phyloP scores from a whole-genome alignment of 345 rosid species.

The Melaleuca quinquenervia region DNA sequence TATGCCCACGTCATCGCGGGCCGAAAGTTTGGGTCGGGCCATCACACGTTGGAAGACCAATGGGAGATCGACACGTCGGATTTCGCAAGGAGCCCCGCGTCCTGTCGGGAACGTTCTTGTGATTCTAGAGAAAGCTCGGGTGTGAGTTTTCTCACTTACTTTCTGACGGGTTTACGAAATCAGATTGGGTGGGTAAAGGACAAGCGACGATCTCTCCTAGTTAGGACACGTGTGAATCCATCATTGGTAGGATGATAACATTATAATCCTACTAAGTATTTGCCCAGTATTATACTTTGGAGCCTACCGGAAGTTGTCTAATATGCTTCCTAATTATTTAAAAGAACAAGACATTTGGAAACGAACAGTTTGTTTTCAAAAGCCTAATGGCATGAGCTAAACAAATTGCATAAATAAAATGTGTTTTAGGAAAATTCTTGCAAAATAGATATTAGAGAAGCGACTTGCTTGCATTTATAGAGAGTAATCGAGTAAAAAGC shows the following conservation, averaged over 20 bases:
- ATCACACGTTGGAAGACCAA: background rate
- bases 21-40: background rate
- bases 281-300: background rate
- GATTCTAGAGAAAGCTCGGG: background rate
- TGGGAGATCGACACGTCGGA: background rate
- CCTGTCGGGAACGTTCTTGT: background rate
- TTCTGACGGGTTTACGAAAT: no score
- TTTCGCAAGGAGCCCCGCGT: background rate
- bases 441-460: background rate
- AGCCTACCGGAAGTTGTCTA: background rate
- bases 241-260: background rate
- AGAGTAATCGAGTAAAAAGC: accelerated
- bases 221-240: background rate
- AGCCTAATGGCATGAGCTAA: background rate
- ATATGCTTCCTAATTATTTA: no score
- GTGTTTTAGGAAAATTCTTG: accelerated
- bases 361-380: background rate
- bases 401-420: background rate
- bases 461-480: accelerated
- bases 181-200: no score
- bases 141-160: no score
- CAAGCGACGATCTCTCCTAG: background rate
- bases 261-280: accelerated
- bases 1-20: background rate
- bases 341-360: background rate